Evolutionary conservation across 2,329 filamentous ascomycete species (phyloP), one percentile per base, ranked within the genome.

Genomic region (Lachnellula hyalina): DNA sequence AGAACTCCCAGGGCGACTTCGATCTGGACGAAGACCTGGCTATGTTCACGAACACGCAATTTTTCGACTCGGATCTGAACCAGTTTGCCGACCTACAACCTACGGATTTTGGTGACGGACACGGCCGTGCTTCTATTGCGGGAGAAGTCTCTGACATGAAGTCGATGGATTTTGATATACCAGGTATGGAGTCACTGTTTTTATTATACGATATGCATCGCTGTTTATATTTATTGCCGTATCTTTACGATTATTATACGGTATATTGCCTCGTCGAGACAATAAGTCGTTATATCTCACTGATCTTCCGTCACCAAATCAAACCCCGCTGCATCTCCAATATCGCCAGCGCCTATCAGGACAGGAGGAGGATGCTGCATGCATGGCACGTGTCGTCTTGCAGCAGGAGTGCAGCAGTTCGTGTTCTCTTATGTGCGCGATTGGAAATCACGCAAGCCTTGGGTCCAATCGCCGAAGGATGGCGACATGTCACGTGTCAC

Each of bases 11-110:
- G 55, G 73, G 78, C 55, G 73, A 77, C 50, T 80, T 85, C 71
- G 80, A 80, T 64, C 75, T 87, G 60, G 85, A 89, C 64, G 83
- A 87, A 57, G 86, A 91, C 61, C 76, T 93, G 49, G 85, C 85
- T 50, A 80, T 91, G 66, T 94, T 92, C 74, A 90, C 88, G 55
- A 92, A 93, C 72, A 85, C 87, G 46, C 83, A 89, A 63, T 93
- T 93, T 72, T 88, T 87, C 70, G 87, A 92, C 66, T 89, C 87
- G 68, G 89, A 92, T 69, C 76, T 81, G 40, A 80, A 81, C n/a
- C 77, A 80, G 62, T 77, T 80, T 66, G 77, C 77, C 57, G 79
- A 83, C 67, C 78, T 79, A 65, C 79, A 81, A 67, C 52, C 59
- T 40, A 49, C 57, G 14, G 40, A 40, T 15, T 52, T 68, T 71